Conservation (phyloP, 1,284 basidiomycete species). For the Ceratobasidium sp. region DNA sequence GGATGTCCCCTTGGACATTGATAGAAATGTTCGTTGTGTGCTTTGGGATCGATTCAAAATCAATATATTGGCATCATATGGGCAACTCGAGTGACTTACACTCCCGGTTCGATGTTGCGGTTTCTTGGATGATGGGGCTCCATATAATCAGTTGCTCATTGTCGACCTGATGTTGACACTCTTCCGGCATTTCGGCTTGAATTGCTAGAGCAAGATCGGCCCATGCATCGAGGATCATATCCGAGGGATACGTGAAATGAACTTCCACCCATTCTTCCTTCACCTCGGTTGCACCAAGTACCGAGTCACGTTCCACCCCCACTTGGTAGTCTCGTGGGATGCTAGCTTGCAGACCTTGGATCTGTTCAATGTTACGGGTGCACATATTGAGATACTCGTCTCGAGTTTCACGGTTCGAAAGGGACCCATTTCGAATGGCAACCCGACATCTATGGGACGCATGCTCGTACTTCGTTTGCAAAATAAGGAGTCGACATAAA, state of each 20-base stretch:
- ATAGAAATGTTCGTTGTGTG: conserved; percentile 59
- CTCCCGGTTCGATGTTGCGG: too few relatives aligned
- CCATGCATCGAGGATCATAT: too few relatives aligned
- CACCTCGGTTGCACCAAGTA: too few relatives aligned
- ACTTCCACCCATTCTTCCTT: not conserved
- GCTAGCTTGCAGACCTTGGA: conserved; percentile 15
- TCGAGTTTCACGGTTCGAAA: conserved; percentile 14
- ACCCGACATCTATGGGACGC: conserved; percentile 13
- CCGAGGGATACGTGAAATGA: not conserved
- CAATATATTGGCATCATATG: too few relatives aligned
- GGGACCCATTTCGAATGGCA: conserved; percentile 36
- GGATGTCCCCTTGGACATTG: conserved; percentile 59
- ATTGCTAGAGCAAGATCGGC: too few relatives aligned
- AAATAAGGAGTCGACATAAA: conserved; percentile 51
- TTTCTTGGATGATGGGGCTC: too few relatives aligned
- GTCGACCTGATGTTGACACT: too few relatives aligned
- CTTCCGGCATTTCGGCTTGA: too few relatives aligned
- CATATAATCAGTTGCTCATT: too few relatives aligned
- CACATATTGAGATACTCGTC: conserved; percentile 42
- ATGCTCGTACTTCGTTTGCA: conserved; percentile 54
- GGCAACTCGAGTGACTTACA: too few relatives aligned
- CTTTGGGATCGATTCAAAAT: conserved; percentile 46
- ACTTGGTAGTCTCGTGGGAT: conserved; percentile 21
- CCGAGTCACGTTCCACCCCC: conserved; percentile 24
- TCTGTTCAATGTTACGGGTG: not conserved